These are phyloP conservation scores for Oenanthe sinensis DNA, from an alignment of 129 eudicot species.

Conservation along the genomic window DNA sequence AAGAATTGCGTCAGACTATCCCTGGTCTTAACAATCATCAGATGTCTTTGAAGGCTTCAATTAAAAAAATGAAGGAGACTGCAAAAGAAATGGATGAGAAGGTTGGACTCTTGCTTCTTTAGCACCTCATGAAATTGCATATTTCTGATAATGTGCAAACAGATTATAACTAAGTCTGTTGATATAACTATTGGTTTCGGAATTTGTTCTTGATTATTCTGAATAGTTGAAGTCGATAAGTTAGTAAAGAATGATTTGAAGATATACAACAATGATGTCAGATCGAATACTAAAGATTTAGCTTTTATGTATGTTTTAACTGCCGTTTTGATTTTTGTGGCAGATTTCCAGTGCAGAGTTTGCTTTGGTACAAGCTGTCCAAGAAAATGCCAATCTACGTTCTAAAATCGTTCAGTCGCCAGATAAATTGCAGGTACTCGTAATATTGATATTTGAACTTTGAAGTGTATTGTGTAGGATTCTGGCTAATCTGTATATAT, in stretches of 20 bases:
- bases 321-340: background rate
- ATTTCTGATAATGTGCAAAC: background rate
- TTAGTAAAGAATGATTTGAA: background rate
- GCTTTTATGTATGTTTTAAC: background rate
- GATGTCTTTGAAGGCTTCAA: constrained; percentile 40
- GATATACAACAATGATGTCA: background rate
- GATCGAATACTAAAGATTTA: background rate
- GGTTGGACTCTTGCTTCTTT: constrained; percentile 28
- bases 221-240: background rate
- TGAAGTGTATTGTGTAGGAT: background rate
- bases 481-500: background rate
- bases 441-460: background rate
- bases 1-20: constrained; percentile 55
- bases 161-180: background rate
- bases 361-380: constrained; percentile 64
- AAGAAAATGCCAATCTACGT: constrained; percentile 75
- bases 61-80: constrained; percentile 54
- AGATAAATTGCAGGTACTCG: constrained; percentile 75
- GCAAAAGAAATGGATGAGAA: constrained; percentile 65
- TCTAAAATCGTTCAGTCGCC: constrained; percentile 94
- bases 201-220: background rate
- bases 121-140: background rate
- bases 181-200: background rate
- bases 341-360: constrained; percentile 79
- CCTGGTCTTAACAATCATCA: constrained; percentile 66